Percentiles rank a stretch among this genome's conserved stretches.
Evolutionary conservation across 768 basidiomycete species (phyloP).

Genomic region (Tephrocybe sp.): DNA sequence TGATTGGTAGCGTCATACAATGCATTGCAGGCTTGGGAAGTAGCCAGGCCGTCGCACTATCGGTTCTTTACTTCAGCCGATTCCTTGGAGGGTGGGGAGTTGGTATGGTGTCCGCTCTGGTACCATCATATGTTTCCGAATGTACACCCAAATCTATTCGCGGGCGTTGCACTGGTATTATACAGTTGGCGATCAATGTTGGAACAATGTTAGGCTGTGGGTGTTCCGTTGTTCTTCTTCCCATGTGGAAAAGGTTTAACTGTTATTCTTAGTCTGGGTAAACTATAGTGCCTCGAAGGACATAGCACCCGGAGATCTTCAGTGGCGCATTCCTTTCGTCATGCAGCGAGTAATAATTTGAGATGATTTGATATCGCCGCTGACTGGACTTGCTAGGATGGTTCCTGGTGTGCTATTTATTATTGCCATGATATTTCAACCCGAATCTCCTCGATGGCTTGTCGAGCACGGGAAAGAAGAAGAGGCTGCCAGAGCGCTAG

Average conservation of each 20-base stretch:
- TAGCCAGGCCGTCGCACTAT: conserved; percentile 29
- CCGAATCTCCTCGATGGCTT: conserved; percentile 58
- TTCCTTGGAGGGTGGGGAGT: conserved; percentile 63
- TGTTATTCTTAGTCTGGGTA: conserved; percentile 46
- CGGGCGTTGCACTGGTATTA: conserved; percentile 47
- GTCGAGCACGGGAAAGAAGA: conserved; percentile 43
- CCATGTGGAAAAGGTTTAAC: not conserved
- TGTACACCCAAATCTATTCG: conserved; percentile 45
- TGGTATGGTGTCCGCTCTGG: conserved; percentile 49
- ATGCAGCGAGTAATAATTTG: conserved; percentile 32
- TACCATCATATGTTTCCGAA: conserved; percentile 52
- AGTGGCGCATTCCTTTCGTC: conserved; percentile 54
- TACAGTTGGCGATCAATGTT: conserved; percentile 37
- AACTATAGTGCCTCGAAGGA: conserved; percentile 42
- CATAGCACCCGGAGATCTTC: conserved; percentile 35
- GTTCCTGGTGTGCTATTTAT: conserved; percentile 51
- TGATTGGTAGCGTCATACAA: conserved; percentile 49
- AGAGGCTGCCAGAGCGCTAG: conserved; percentile 37
- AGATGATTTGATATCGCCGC: not conserved
- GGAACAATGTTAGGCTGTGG: conserved; percentile 36
- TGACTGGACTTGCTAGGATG: conserved; percentile 23
- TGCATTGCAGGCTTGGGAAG: conserved; percentile 40
- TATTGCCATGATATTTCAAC: conserved; percentile 43
- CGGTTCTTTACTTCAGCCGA: conserved; percentile 44
- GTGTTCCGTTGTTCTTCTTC: conserved; percentile 3